These are phyloP conservation scores for Komagataella ulmi DNA, from an alignment of 805 yeast genomes.

Conservation along the genomic window DNA sequence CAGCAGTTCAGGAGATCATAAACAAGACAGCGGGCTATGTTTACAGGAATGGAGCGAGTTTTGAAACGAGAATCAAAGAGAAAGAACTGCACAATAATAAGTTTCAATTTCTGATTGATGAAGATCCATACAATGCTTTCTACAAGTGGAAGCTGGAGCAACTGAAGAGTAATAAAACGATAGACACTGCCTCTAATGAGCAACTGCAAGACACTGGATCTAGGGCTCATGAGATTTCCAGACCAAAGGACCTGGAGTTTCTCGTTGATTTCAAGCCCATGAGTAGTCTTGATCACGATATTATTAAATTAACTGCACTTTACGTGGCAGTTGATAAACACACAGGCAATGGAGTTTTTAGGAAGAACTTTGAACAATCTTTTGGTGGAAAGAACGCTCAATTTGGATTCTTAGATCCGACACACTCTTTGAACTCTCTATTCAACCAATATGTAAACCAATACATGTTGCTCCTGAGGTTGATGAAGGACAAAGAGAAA, in stretches of 20 bases:
- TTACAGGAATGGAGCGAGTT: slow-evolving; percentile 47
- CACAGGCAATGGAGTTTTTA: slow-evolving; percentile 9
- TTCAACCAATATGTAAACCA: slow-evolving; percentile 40
- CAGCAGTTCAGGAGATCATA: slow-evolving; percentile 34
- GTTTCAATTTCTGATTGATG: slow-evolving; percentile 48
- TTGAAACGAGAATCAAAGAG: slow-evolving; percentile 42
- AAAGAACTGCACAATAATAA: slow-evolving; percentile 33
- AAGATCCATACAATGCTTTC: slow-evolving; percentile 42
- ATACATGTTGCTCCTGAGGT: slow-evolving; percentile 28
- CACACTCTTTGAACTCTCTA: slow-evolving; percentile 46
- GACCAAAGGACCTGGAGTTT: slow-evolving; percentile 17
- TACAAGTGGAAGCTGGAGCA: slow-evolving; percentile 34
- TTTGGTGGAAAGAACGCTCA: slow-evolving; percentile 23
- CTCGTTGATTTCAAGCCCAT: slow-evolving; percentile 22
- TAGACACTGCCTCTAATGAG: slow-evolving; percentile 1
- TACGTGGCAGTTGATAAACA: slow-evolving; percentile 39
- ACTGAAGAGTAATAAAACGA: slow-evolving; percentile 9
- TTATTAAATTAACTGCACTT: slow-evolving; percentile 62
- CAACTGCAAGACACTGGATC: slow-evolving; percentile 5
- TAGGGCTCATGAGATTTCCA: slow-evolving; percentile 1
- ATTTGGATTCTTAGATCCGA: slow-evolving; percentile 50
- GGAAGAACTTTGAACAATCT: slow-evolving; percentile 15
- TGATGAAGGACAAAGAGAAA: slow-evolving; percentile 12
- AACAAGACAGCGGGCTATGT: slow-evolving; percentile 67
- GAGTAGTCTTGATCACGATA: slow-evolving; percentile 50